Evolutionary conservation across 805 yeast genomes (phyloP), one percentile per base, ranked within the genome.

Genomic region (Zygosaccharomyces bisporus): DNA sequence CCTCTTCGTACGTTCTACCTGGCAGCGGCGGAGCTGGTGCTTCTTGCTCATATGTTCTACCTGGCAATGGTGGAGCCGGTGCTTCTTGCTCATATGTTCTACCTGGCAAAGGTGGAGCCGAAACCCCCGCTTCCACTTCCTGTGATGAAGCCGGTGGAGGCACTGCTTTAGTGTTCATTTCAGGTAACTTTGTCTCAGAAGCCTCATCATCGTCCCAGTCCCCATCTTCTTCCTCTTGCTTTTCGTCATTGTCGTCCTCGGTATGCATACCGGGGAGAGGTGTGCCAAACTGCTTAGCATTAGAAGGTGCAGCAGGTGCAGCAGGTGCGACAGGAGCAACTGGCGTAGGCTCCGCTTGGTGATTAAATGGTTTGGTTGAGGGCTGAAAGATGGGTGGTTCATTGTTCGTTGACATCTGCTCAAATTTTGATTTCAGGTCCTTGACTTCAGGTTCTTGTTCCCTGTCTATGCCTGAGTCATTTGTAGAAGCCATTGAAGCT

Each of bases 361-460:
- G 54, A 29, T 58, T 52, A 7, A 52, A 44, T 33, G 55, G 52
- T 13, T 46, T 50, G 10, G 44, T 20, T 10, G 37, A 49, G 35
- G 68, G 68, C 21, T 51, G 44, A 30, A 63, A 60, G 12, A 63
- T 60, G 19, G 50, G 45, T 24, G 66, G 64, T 36, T 59, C 61
- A 34, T 39, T 39, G 18, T 43, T 31, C 19, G 38, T 18, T 4
- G 59, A 47, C 39, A 68, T 34, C 20, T 63, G 56, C 39, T 69
- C 70, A 40, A 70, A 69, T 47, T 57, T 70, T 13, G 66, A 64
- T 53, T 64, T 70, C 52, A 70, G 54, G 34, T 67, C 65, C 17
- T 63, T 50, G 23, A 69, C 68, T 35, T 58, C 57, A 16, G 44
- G 52, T 33, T 53, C 56, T 14, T 52, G 58, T 10, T 64, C 64